Conservation (phyloP, 2,329 filamentous ascomycete genomes). For the Colletotrichum sp. region DNA sequence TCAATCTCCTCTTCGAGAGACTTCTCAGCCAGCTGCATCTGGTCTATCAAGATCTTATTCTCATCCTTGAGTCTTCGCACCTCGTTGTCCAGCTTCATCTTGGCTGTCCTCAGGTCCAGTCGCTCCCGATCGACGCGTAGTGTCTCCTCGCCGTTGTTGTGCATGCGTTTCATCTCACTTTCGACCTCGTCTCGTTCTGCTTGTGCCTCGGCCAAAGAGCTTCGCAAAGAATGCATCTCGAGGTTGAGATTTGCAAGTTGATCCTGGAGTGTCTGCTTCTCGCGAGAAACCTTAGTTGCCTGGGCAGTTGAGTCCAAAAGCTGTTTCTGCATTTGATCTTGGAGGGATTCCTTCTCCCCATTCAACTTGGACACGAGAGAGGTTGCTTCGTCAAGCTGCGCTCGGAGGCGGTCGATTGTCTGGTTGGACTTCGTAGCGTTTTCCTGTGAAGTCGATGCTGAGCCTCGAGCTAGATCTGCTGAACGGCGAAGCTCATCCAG, state of each 20-base stretch:
- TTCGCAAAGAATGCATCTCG: constrained; percentile 64
- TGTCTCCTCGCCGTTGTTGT: constrained; percentile 61
- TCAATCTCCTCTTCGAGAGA: constrained; percentile 71
- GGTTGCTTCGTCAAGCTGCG: constrained; percentile 18
- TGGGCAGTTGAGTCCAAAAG: constrained; percentile 64
- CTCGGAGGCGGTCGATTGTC: constrained; percentile 35
- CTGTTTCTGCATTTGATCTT: constrained; percentile 58
- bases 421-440: constrained; percentile 28
- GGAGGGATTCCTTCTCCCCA: constrained; percentile 41
- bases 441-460: constrained; percentile 15
- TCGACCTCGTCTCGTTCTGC: constrained; percentile 73
- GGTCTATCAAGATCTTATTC: constrained; percentile 59
- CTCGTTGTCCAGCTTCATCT: constrained; percentile 71
- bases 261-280: constrained; percentile 69
- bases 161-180: constrained; percentile 60
- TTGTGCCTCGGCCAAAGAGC: constrained; percentile 61
- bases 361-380: constrained; percentile 17
- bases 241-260: constrained; percentile 63
- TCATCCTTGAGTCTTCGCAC: constrained; percentile 70
- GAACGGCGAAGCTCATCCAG: constrained; percentile 37
- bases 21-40: constrained; percentile 64
- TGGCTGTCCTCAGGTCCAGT: constrained; percentile 70
- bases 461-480: constrained; percentile 15
- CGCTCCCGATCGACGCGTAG: constrained; percentile 72
- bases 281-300: constrained; percentile 59